Evolutionary conservation across 768 basidiomycete species (phyloP).

Genomic region (Postia placenta): DNA sequence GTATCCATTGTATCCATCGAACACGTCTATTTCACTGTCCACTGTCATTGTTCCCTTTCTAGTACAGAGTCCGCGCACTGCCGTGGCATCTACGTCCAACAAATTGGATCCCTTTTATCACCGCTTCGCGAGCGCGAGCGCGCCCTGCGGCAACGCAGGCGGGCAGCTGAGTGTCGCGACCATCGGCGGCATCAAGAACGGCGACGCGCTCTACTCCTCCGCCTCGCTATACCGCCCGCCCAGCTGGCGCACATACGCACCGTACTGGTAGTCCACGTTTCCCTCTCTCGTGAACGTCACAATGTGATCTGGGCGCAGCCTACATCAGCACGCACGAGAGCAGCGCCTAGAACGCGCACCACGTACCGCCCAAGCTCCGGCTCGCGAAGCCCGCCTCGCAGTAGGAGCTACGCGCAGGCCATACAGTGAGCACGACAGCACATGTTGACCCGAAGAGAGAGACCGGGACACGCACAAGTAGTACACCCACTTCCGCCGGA

Average conservation of each 20-base stretch:
- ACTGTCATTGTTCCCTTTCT: too few relatives aligned
- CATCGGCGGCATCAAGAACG: too few relatives aligned
- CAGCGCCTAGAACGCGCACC: background rate
- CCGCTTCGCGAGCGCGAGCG: too few relatives aligned
- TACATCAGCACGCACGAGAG: background rate
- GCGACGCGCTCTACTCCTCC: too few relatives aligned
- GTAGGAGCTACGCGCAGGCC: slow-evolving; percentile 42
- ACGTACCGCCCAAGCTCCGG: slow-evolving; percentile 55
- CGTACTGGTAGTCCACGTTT: too few relatives aligned
- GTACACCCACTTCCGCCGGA: slow-evolving; percentile 44
- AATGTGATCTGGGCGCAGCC: slow-evolving; percentile 45
- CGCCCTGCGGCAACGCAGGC: too few relatives aligned
- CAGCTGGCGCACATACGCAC: slow-evolving; percentile 43
- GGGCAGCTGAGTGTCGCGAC: too few relatives aligned
- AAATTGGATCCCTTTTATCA: too few relatives aligned
- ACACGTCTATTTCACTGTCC: too few relatives aligned
- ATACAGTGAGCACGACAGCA: background rate
- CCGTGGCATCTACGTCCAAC: too few relatives aligned
- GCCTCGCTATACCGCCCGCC: background rate
- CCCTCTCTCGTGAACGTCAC: slow-evolving; percentile 63
- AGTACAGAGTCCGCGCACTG: too few relatives aligned
- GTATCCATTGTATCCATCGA: too few relatives aligned
- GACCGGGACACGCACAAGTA: slow-evolving; percentile 35
- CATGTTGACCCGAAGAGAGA: background rate
- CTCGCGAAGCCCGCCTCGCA: slow-evolving; percentile 72